Percentiles rank a stretch among this genome's conserved stretches.
These are phyloP conservation scores for Fusarium sp. DNA, from an alignment of 2,329 filamentous ascomycete genomes.

Conservation along the genomic window DNA sequence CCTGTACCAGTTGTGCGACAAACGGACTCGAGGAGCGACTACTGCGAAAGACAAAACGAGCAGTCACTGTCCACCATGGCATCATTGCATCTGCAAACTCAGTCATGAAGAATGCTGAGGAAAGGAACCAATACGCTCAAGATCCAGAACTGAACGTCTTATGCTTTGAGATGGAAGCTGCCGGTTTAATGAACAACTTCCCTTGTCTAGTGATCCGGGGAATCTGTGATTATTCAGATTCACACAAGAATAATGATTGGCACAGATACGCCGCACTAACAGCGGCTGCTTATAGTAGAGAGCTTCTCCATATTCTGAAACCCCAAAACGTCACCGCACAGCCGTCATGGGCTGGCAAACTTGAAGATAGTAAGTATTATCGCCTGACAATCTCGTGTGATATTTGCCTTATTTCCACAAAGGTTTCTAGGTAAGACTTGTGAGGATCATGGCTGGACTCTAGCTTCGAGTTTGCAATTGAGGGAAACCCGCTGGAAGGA, in stretches of 20 bases:
- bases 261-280: not conserved
- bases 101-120: not conserved
- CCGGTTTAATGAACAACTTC: not conserved
- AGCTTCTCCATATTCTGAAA: not conserved
- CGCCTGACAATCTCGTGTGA: too few species aligned
- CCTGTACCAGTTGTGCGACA: not conserved
- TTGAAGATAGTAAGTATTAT: too few species aligned
- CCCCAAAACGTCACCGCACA: too few species aligned
- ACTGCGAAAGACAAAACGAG: not conserved
- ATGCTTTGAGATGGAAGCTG: not conserved
- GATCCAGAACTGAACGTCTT: not conserved
- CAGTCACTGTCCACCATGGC: not conserved
- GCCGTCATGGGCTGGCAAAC: too few species aligned
- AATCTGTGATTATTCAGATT: not conserved
- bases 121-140: not conserved
- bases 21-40: not conserved
- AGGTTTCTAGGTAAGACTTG: too few species aligned
- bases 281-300: rapidly evolving
- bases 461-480: too few species aligned
- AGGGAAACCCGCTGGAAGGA: too few species aligned
- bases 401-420: too few species aligned
- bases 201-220: not conserved
- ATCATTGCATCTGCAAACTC: not conserved
- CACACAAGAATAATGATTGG: not conserved
- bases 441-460: too few species aligned